These are phyloP conservation scores for Backusella mclennaniae DNA, from an alignment of 192 early-diverging fungal species.

Conservation along the genomic window DNA sequence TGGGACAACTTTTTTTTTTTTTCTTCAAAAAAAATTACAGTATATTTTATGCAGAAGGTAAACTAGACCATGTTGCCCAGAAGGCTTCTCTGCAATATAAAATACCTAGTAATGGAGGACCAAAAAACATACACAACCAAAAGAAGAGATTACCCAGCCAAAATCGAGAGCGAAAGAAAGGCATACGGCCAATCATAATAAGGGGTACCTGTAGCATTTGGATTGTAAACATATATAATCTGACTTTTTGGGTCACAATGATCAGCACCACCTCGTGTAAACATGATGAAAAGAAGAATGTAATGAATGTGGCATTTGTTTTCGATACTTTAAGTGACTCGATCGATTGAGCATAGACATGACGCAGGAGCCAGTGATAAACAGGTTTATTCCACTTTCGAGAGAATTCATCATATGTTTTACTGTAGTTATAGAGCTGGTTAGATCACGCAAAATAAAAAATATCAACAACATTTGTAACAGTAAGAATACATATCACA, in stretches of 20 bases:
- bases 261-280: slow-evolving; percentile 84
- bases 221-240: slow-evolving; percentile 77
- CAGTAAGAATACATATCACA: background rate
- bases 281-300: slow-evolving; percentile 76
- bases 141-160: slow-evolving; percentile 81
- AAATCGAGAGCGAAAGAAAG: slow-evolving; percentile 56
- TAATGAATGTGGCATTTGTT: slow-evolving; percentile 69
- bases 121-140: slow-evolving; percentile 90
- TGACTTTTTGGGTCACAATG: slow-evolving; percentile 60
- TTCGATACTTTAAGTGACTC: slow-evolving; percentile 67
- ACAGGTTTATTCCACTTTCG: slow-evolving; percentile 98
- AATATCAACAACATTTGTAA: background rate
- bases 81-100: slow-evolving; percentile 66
- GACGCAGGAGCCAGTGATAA: slow-evolving; percentile 88
- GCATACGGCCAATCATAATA: slow-evolving; percentile 65
- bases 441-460: background rate
- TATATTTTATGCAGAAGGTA: background rate
- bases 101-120: slow-evolving; percentile 78
- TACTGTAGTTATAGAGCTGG: slow-evolving; percentile 29
- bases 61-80: slow-evolving; percentile 15
- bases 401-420: slow-evolving; percentile 89
- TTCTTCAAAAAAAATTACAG: background rate
- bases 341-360: slow-evolving; percentile 86
- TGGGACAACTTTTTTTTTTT: background rate
- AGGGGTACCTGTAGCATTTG: slow-evolving; percentile 93